phyloP scores from a whole-genome alignment of 2,329 filamentous ascomycete genomes.

The Talaromyces sp. region DNA sequence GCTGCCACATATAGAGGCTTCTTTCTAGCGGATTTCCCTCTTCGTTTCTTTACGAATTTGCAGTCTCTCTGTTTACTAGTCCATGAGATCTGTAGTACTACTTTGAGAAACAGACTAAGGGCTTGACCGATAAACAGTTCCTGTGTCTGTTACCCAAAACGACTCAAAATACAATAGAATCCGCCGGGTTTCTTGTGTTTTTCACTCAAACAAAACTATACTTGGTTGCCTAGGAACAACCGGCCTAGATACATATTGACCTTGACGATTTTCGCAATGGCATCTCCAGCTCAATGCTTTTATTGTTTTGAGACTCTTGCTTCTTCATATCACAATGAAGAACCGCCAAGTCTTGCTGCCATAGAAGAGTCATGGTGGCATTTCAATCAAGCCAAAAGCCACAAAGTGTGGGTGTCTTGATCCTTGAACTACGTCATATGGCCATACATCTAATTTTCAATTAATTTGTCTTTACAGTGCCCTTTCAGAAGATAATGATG shows the following conservation, averaged over 20 bases:
- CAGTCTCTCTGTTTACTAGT: background rate
- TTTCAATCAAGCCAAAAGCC: conserved; percentile 38
- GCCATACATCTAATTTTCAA: background rate
- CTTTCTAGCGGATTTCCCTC: background rate
- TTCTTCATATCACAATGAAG: conserved; percentile 65
- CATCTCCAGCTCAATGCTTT: conserved; percentile 76
- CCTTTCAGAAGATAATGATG: background rate
- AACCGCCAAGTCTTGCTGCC: conserved; percentile 60
- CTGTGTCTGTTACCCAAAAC: background rate
- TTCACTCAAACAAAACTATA: background rate
- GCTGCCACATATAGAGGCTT: background rate
- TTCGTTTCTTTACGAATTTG: background rate
- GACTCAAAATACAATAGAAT: background rate
- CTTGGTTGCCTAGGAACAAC: background rate
- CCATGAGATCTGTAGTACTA: background rate
- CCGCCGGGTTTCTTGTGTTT: background rate
- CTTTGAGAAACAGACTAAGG: background rate
- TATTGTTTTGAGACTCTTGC: conserved; percentile 87
- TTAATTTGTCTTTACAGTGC: background rate
- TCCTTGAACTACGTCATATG: background rate
- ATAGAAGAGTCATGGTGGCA: conserved; percentile 64
- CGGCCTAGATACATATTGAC: background rate
- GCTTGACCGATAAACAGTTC: background rate
- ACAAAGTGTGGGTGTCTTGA: conserved; percentile 15
- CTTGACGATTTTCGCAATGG: conserved; percentile 52